Evolutionary conservation across 192 early-diverging fungal species (phyloP), one percentile per base, ranked within the genome.

Genomic region (Diversispora eburnea): DNA sequence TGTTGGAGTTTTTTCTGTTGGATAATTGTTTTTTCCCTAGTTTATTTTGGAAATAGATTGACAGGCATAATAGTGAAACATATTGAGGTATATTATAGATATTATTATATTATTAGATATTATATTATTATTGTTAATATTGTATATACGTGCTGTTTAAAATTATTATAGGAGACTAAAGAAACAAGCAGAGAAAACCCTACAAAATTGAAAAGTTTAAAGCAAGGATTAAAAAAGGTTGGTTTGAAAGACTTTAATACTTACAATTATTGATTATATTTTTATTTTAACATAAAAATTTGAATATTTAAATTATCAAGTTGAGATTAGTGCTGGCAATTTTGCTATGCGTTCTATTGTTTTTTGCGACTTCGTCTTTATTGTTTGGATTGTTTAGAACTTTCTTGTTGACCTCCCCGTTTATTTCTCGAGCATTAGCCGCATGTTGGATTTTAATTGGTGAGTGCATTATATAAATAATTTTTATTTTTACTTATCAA

Each of bases 1-100:
- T 13, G 20, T 33, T 66, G 64, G 64, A 66, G 64, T 39, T 66
- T 66, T 66, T 66, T 66, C 13, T 66, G 64, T 66, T 66, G 64
- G 64, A 46, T 66, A 5, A n/a, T 66, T 3, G 45, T 66, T 9
- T 42, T 41, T 66, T 25, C 39, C 4, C 20, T 66, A 66, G 4
- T 66, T n/a, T 66, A 66, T 66, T 47, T 66, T 66, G 64, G 64
- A n/a, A 66, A 13, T 4, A n/a, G 46, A 48, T 66, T 66, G 17
- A 66, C 64, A 13, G 39, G 15, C 5, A 43, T 66, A 47, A 46
- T 66, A 47, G 64, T 46, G 20, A 66, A 10, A 4, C 64, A 66
- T 41, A 66, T 66, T 47, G 45, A 66, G 41, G 64, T 66, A 66
- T 54, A 10, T 17, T 12, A n/a, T n/a, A n/a, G n/a, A n/a, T n/a